Base-by-base conservation (phyloP, 805 yeast genomes). In the Teunomyces tritomae region DNA sequence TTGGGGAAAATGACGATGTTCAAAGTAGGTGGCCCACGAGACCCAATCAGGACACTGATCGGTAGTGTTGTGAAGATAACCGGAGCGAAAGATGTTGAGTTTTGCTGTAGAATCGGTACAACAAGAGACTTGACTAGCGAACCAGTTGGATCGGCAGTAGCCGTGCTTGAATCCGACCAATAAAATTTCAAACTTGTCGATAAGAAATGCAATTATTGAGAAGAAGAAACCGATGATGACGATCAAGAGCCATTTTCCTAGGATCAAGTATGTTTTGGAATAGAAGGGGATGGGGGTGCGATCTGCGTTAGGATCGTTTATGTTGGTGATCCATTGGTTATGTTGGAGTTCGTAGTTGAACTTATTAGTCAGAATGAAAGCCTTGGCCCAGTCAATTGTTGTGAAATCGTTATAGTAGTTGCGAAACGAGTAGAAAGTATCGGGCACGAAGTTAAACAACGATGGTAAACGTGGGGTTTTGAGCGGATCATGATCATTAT, bases 381-480 rank as follows among this genome's bases (percentile, higher is more conserved):
- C 82, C 28, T 71, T 70, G 2, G 78, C 74, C 84, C 85, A 80
- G 61, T 80, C 85, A 13, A 80, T 77, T 14, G 84, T 78, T 17
- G 85, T 80, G 61, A 79, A 80, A 59, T 80, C 84, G 57, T 80
- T 82, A 57, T 80, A 80, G 64, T 67, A 78, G 52, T 67, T 70
- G 24, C 76, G 46, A 13, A 59, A 39, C 11, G 59, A 24, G 46
- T 54, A 57, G 24, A 61, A 47, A 4, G 58, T 41, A 27, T 52
- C 39, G 5, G 39, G 26, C 9, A 55, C 26, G 59, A 56, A 11
- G 56, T 37, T 37, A 41, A 85, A 84, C 63, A 82, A 85, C 63
- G 79, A 80, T 57, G 91, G 84, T 43, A 79, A 80, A 59, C 77
- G 75, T 28, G 49, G 33, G 8, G 43, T 37, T 20, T 37, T 37